These are phyloP conservation scores for Spergularia marina DNA, from an alignment of 148 eudicot genomes.

Conservation along the genomic window DNA sequence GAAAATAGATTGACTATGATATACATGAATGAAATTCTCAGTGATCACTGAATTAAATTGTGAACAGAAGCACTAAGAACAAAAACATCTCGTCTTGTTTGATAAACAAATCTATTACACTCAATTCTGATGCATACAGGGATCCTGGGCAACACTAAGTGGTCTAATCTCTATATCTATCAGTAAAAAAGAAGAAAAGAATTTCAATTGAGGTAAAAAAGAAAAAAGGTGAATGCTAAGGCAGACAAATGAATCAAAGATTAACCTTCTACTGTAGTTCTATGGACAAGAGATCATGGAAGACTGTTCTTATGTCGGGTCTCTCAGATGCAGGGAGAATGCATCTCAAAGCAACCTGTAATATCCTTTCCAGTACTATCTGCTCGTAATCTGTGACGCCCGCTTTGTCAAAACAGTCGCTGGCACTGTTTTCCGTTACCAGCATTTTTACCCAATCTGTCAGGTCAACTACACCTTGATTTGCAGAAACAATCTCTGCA, in stretches of 20 bases:
- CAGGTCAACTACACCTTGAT: constrained; percentile 47
- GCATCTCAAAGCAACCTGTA: constrained; percentile 56
- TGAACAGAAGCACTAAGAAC: background rate
- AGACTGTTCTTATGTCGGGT: constrained; percentile 54
- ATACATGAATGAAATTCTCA: background rate
- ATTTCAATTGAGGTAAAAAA: background rate
- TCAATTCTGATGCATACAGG: background rate
- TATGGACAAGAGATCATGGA: constrained; percentile 48
- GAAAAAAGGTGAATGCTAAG: background rate
- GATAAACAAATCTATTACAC: background rate
- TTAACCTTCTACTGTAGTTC: constrained; percentile 17
- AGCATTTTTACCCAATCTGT: constrained; percentile 65
- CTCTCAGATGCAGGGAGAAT: constrained; percentile 64
- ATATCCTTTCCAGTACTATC: constrained; percentile 39
- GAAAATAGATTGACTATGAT: background rate
- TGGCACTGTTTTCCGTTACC: constrained; percentile 38
- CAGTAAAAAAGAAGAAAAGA: background rate
- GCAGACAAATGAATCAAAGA: background rate
- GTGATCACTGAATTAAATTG: background rate
- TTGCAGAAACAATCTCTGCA: constrained; percentile 42
- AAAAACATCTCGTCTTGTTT: background rate
- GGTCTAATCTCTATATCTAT: background rate
- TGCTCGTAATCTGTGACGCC: constrained; percentile 15
- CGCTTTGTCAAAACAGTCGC: constrained; percentile 49
- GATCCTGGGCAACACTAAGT: background rate